Evolutionary conservation across 208 protist genomes (phyloP).

Genomic region (Leishmania gerbilli): DNA sequence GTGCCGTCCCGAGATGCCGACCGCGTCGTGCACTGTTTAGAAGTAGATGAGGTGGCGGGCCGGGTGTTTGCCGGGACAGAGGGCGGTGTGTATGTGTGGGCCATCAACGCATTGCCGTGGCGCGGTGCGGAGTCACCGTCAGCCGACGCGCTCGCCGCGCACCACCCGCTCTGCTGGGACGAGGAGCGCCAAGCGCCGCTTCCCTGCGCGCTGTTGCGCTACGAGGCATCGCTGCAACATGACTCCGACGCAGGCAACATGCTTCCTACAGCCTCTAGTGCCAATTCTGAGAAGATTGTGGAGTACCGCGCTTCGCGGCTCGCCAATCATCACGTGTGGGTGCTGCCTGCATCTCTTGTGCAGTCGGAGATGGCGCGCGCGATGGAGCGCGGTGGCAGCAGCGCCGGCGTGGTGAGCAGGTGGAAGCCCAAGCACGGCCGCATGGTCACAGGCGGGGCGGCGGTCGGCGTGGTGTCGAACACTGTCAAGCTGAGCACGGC

Average conservation of each 20-base stretch:
- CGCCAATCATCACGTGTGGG: constrained; percentile 64
- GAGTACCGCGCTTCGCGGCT: constrained; percentile 52
- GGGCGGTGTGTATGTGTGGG: constrained; percentile 67
- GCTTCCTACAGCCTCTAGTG: neutral
- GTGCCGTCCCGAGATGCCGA: constrained; percentile 30
- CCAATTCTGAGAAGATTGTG: constrained; percentile 15
- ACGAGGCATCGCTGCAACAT: neutral
- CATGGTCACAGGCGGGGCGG: constrained; percentile 45
- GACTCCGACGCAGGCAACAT: neutral
- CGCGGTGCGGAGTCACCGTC: constrained; percentile 21
- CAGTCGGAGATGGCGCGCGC: constrained; percentile 29
- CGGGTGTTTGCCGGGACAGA: constrained; percentile 64
- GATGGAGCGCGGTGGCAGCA: neutral
- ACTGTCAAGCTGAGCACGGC: constrained; percentile 15
- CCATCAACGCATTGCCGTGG: constrained; percentile 57
- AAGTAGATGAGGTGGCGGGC: constrained; percentile 47
- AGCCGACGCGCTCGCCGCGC: neutral
- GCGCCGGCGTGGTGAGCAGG: constrained; percentile 17
- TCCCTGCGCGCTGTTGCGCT: constrained; percentile 20
- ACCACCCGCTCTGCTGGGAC: constrained; percentile 64
- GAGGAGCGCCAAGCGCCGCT: constrained; percentile 29
- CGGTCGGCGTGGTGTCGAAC: constrained; percentile 71
- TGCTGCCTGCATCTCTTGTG: constrained; percentile 34
- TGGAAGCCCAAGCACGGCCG: constrained; percentile 79
- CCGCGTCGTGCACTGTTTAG: constrained; percentile 54